Conservation (phyloP, 2,329 filamentous ascomycete species). For the Aureobasidium sp. region DNA sequence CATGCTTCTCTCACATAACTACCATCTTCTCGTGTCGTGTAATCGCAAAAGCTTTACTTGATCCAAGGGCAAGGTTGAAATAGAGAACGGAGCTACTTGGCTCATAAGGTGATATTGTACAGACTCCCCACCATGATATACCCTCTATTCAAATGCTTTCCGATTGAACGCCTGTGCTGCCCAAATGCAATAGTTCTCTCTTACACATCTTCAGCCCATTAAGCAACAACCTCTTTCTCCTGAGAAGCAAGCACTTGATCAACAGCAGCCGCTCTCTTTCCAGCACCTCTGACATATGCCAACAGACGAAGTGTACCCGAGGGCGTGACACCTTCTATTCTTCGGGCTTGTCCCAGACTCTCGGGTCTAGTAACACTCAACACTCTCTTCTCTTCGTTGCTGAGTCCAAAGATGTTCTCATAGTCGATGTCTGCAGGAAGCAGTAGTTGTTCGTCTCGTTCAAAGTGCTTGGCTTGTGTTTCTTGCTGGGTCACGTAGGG, state of each 20-base stretch:
- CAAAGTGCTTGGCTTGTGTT: constrained; percentile 58
- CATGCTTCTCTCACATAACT: not conserved
- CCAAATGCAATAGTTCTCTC: not conserved
- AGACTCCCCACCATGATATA: not conserved
- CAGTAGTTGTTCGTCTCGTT: constrained; percentile 66
- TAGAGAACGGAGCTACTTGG: not conserved
- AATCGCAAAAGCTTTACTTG: not conserved
- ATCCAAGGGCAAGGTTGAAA: not conserved
- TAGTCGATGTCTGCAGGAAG: constrained; percentile 76
- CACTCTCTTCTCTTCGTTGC: constrained; percentile 67
- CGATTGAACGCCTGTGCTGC: not conserved
- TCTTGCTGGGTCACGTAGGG: constrained; percentile 75
- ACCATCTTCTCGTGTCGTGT: not conserved
- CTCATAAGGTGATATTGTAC: not conserved
- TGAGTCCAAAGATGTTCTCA: constrained; percentile 62
- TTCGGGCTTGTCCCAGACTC: constrained; percentile 77
- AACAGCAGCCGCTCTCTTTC: constrained; percentile 15
- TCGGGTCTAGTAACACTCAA: constrained; percentile 68
- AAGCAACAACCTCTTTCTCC: not conserved
- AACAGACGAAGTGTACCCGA: constrained; percentile 50
- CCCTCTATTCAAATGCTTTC: not conserved
- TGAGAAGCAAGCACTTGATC: constrained; percentile 4
- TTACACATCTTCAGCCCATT: not conserved
- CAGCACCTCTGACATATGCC: constrained; percentile 49
- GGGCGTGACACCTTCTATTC: constrained; percentile 70